Conservation (phyloP, 257 asterid genomes). For the Cynanchum wilfordii region DNA sequence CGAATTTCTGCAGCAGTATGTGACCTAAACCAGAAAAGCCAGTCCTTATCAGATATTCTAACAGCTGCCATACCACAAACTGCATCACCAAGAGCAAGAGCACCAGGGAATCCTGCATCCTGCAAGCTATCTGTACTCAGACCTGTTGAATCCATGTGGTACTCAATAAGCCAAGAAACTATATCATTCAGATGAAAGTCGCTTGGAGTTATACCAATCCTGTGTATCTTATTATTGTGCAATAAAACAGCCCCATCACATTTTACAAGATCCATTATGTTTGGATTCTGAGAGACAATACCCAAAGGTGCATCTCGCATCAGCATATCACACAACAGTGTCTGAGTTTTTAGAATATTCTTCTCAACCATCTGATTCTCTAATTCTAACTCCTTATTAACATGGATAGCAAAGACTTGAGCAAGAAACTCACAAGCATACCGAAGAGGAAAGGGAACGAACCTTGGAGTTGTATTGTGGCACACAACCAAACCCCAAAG, state of each 20-base stretch:
- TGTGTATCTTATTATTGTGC: conserved; percentile 46
- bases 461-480: conserved; percentile 84
- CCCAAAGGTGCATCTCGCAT: conserved; percentile 83
- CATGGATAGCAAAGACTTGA: conserved; percentile 88
- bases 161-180: conserved; percentile 78
- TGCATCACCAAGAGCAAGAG: conserved; percentile 71
- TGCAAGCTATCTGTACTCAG: conserved; percentile 82
- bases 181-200: conserved; percentile 69
- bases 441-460: conserved; percentile 92
- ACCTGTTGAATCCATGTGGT: conserved; percentile 85
- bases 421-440: conserved; percentile 95
- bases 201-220: conserved; percentile 60
- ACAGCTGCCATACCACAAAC: conserved; percentile 98
- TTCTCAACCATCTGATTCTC: conserved; percentile 80
- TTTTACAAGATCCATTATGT: conserved; percentile 81
- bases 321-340: conserved; percentile 90
- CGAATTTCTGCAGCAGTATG: conserved; percentile 80
- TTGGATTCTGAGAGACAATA: conserved; percentile 81
- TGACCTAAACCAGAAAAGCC: conserved; percentile 96
- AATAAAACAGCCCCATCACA: conserved; percentile 75
- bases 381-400: conserved; percentile 79
- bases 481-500: conserved; percentile 98
- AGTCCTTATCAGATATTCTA: conserved; percentile 61
- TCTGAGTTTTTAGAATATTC: conserved; percentile 74
- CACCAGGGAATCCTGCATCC: conserved; percentile 90